These are phyloP conservation scores for Tulasnella sp. DNA, from an alignment of 768 basidiomycete genomes.

Conservation along the genomic window DNA sequence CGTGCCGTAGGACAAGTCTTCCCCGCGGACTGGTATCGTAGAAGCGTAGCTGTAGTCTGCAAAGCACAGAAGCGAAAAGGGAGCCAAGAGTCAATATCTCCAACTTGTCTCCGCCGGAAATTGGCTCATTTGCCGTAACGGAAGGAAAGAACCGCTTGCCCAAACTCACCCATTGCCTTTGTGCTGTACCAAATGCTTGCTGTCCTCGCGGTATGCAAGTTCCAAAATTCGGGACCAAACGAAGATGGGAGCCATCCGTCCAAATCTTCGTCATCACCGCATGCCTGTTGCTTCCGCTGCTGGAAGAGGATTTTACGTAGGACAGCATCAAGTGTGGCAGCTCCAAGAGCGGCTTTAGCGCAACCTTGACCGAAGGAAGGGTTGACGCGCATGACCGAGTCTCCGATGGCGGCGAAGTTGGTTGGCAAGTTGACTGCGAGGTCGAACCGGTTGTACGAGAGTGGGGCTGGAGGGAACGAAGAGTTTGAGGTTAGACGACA, in stretches of 20 bases:
- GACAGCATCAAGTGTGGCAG: neutral
- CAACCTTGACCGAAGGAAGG: conserved; percentile 12
- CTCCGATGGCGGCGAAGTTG: conserved; percentile 15
- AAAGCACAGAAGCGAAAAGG: neutral
- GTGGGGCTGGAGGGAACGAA: conserved; percentile 1
- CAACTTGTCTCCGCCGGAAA: neutral
- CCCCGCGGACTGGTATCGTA: conserved; percentile 7
- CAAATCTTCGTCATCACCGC: neutral
- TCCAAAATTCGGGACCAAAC: conserved; percentile 7
- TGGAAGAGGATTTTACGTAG: neutral
- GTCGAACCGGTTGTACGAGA: conserved; percentile 8
- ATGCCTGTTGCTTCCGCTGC: neutral
- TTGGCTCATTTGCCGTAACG: neutral
- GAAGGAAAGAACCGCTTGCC: neutral
- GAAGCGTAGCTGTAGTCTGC: conserved; percentile 9
- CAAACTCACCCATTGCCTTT: neutral
- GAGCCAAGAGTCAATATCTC: neutral
- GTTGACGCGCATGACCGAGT: conserved; percentile 12
- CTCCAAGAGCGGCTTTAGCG: conserved; percentile 8
- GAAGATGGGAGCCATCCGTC: neutral
- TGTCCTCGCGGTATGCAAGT: neutral
- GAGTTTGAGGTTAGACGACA: neutral
- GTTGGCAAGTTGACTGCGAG: conserved; percentile 5
- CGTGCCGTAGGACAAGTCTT: conserved; percentile 1
- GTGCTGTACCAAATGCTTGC: conserved; percentile 3